phyloP scores from a whole-genome alignment of 148 eudicot species.

The Fagopyrum esculentum region DNA sequence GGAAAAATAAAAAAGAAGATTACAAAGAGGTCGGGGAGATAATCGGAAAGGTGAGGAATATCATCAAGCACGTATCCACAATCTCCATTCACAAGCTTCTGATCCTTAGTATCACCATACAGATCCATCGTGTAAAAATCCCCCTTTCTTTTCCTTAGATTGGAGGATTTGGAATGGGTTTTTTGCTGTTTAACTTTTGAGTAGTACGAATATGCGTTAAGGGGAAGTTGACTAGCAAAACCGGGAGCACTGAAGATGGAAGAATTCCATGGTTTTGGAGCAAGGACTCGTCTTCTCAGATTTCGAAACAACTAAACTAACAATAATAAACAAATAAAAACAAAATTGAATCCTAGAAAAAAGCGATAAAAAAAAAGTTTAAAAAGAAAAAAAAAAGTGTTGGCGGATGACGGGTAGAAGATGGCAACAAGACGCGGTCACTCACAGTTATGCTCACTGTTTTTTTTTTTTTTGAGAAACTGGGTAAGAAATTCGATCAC shows the following conservation, averaged over 20 bases:
- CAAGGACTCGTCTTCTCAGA: neutral
- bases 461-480: no score
- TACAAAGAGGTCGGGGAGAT: constrained; percentile 18
- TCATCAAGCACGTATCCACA: constrained; percentile 76
- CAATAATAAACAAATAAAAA: no score
- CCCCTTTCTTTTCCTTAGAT: neutral
- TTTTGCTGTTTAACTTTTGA: neutral
- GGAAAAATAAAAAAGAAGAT: neutral
- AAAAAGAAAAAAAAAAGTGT: no score
- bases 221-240: neutral
- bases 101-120: neutral
- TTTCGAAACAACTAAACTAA: no score
- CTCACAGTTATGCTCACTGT: no score
- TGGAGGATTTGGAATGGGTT: neutral
- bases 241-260: neutral
- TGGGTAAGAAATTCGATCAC: no score
- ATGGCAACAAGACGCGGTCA: no score
- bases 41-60: constrained; percentile 83
- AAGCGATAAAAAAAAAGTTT: no score
- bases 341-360: no score
- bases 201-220: neutral
- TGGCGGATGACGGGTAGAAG: no score
- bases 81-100: constrained; percentile 33
- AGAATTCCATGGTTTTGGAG: neutral
- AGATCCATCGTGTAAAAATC: neutral